Evolutionary conservation across 495 filamentous ascomycete species (phyloP).

Genomic region (Neurospora sp.): DNA sequence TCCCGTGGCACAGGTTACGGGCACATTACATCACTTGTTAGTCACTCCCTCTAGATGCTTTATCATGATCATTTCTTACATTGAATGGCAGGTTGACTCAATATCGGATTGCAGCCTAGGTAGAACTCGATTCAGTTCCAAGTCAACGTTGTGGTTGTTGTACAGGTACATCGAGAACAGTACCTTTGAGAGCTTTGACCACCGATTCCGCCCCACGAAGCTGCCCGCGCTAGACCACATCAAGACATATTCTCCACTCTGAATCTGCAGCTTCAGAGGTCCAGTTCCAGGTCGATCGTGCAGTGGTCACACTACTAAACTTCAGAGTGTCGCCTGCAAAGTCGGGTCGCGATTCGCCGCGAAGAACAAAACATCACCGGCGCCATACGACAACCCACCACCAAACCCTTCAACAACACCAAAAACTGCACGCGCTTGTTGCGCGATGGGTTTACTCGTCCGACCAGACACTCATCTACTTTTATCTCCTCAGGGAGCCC

Average conservation of each 20-base stretch:
- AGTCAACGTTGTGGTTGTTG: not conserved
- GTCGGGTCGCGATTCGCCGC: not conserved
- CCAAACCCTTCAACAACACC: not conserved
- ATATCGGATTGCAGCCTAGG: not conserved
- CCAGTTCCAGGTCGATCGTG: not conserved
- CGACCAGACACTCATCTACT: slow-evolving; percentile 4
- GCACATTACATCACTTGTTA: not conserved
- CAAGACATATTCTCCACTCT: not conserved
- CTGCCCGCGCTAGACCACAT: not conserved
- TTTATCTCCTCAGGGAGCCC: slow-evolving; percentile 11
- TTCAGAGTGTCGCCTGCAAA: not conserved
- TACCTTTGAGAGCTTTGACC: not conserved
- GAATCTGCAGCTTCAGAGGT: not conserved
- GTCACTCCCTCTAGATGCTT: not conserved
- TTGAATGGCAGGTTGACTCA: not conserved
- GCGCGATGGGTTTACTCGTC: slow-evolving; percentile 22
- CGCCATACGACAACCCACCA: not conserved
- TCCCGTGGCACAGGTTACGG: not conserved
- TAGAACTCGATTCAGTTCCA: not conserved
- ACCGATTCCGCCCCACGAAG: not conserved
- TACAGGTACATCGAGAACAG: not conserved
- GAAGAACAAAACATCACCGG: not conserved
- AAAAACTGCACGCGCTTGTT: slow-evolving; percentile 12
- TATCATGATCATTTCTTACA: not conserved
- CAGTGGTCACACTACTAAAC: not conserved